Conservation (phyloP, 1,284 basidiomycete species). For the Apiotrichum brassicae region DNA sequence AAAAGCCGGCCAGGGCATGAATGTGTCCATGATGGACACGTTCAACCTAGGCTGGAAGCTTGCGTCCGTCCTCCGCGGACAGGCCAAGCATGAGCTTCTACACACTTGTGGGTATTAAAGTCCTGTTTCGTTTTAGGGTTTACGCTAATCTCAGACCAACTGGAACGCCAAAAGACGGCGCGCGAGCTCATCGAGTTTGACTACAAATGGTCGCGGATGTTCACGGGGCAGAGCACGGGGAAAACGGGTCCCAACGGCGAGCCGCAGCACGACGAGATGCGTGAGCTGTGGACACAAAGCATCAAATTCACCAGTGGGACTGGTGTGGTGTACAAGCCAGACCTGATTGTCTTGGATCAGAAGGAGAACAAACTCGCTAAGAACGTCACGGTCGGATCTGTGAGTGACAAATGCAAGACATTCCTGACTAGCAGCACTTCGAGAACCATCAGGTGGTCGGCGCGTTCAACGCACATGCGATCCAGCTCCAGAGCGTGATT, state of each 20-base stretch:
- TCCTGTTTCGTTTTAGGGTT: not conserved
- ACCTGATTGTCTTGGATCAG: constrained; percentile 10
- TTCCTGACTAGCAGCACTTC: too few species aligned
- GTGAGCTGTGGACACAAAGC: constrained; percentile 12
- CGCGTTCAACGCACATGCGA: constrained; percentile 58
- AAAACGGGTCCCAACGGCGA: constrained; percentile 24
- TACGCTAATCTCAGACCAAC: constrained; percentile 2
- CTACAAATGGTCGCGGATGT: constrained; percentile 63
- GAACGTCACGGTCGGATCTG: constrained; percentile 54
- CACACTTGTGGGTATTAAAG: constrained; percentile 49
- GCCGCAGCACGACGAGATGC: constrained; percentile 8
- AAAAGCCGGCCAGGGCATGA: constrained; percentile 40
- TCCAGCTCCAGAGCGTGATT: constrained; percentile 63
- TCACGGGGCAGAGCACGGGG: constrained; percentile 72
- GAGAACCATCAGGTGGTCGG: constrained; percentile 50
- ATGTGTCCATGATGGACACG: constrained; percentile 33
- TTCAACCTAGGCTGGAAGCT: constrained; percentile 52
- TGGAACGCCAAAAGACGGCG: constrained; percentile 21
- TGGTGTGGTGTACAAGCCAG: constrained; percentile 43
- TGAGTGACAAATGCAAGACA: too few species aligned
- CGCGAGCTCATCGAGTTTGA: constrained; percentile 75
- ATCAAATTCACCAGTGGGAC: constrained; percentile 23
- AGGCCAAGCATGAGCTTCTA: constrained; percentile 60
- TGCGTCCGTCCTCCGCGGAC: constrained; percentile 52
- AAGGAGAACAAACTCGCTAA: constrained; percentile 3